Evolutionary conservation across 257 asterid genomes (phyloP).

Genomic region (Ajuga chamaepitys): DNA sequence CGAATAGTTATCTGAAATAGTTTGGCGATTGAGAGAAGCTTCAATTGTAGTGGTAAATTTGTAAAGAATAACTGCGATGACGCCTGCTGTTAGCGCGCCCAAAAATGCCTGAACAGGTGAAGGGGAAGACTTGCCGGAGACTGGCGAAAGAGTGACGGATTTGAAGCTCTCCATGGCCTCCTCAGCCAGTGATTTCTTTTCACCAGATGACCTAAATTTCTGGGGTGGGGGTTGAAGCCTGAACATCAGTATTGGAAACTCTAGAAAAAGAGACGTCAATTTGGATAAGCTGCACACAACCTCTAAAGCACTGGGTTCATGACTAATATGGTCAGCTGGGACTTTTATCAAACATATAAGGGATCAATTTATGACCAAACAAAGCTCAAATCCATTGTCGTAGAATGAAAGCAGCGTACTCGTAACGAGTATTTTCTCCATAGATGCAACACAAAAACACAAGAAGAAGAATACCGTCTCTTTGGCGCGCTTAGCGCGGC

Average conservation of each 20-base stretch:
- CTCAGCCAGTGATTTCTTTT: conserved; percentile 53
- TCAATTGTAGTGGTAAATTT: conserved; percentile 75
- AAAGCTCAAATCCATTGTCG: not conserved
- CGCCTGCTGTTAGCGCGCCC: conserved; percentile 80
- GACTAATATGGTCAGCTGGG: not conserved
- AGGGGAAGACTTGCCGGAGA: conserved; percentile 47
- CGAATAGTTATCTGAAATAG: conserved; percentile 68
- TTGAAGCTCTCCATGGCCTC: conserved; percentile 73
- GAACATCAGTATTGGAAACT: no score
- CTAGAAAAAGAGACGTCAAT: not conserved
- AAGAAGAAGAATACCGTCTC: conserved; percentile 39
- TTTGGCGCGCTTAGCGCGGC: conserved; percentile 80
- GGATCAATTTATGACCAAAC: not conserved
- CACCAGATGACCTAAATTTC: conserved; percentile 75
- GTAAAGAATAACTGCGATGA: conserved; percentile 58
- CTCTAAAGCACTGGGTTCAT: not conserved
- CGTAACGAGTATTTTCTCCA: no score
- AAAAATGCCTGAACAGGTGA: conserved; percentile 74
- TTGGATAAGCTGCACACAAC: not conserved
- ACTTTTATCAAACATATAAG: conserved; percentile 6
- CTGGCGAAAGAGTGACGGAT: conserved; percentile 46
- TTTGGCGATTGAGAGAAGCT: conserved; percentile 64
- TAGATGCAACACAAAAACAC: no score
- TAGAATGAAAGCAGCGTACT: no score
- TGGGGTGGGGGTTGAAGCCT: no score